Evolutionary conservation across 2,329 filamentous ascomycete genomes (phyloP).

Genomic region (Venturiaceae sp.): DNA sequence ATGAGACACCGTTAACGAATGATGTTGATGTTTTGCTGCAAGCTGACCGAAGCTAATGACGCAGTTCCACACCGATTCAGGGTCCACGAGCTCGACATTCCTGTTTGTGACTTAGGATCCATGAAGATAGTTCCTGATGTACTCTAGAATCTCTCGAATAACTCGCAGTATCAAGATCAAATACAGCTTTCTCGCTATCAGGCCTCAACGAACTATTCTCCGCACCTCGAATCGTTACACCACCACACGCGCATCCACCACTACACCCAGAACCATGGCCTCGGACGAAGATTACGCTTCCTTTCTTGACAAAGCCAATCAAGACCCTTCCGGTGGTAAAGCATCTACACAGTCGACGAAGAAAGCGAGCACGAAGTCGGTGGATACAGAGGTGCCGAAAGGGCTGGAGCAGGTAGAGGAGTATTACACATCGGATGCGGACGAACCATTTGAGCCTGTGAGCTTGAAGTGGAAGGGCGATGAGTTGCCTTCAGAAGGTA

Average conservation of each 20-base stretch:
- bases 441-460: conserved; percentile 77
- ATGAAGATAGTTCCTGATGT: neutral
- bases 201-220: neutral
- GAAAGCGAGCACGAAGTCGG: conserved; percentile 24
- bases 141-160: neutral
- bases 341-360: conserved; percentile 13
- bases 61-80: neutral
- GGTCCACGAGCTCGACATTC: neutral
- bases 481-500: conserved; percentile 42
- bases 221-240: neutral
- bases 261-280: conserved; percentile 42
- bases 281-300: conserved; percentile 75
- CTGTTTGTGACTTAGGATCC: neutral
- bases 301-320: conserved; percentile 82
- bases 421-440: conserved; percentile 71
- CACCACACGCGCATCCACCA: neutral
- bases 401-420: conserved; percentile 33
- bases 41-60: neutral
- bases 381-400: conserved; percentile 48
- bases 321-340: conserved; percentile 40
- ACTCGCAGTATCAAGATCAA: neutral
- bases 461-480: conserved; percentile 51
- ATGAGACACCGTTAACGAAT: neutral
- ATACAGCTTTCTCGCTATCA: neutral
- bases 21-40: too few relatives aligned